A percentile compares a stretch with the other conserved stretches of the same genome.
These are phyloP conservation scores for Leishmania lainsoni DNA, from an alignment of 208 protist genomes.

Conservation along the genomic window DNA sequence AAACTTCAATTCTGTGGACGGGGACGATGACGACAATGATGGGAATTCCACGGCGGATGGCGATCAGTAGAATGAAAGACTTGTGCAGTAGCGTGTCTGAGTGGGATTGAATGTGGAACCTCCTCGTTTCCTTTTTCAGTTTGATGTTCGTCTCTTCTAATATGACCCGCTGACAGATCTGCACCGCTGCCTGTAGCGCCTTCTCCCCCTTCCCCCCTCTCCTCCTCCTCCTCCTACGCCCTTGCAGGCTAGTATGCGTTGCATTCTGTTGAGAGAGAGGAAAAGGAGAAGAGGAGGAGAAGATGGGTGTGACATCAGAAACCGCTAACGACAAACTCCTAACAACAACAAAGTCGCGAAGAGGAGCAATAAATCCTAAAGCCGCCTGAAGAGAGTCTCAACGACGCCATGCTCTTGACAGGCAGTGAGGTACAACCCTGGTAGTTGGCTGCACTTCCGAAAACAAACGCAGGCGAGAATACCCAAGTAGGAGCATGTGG, in stretches of 20 bases:
- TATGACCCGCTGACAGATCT: neutral
- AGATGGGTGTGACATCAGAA: neutral
- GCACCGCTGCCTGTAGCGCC: too few species aligned
- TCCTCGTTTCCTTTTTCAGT: neutral
- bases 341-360: neutral
- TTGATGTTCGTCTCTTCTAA: neutral
- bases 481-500: neutral
- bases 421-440: neutral
- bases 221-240: neutral
- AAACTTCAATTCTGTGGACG: neutral
- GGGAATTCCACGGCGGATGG: neutral
- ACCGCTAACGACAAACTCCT: neutral
- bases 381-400: neutral
- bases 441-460: neutral
- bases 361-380: neutral
- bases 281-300: neutral
- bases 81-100: neutral
- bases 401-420: neutral
- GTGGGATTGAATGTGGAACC: neutral
- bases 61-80: neutral
- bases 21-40: slow-evolving; percentile 12
- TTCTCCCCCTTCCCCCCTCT: neutral
- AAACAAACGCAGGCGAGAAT: neutral
- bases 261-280: neutral
- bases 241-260: neutral